phyloP scores from a whole-genome alignment of 2,329 filamentous ascomycete genomes.

The Albifimbria verrucaria region DNA sequence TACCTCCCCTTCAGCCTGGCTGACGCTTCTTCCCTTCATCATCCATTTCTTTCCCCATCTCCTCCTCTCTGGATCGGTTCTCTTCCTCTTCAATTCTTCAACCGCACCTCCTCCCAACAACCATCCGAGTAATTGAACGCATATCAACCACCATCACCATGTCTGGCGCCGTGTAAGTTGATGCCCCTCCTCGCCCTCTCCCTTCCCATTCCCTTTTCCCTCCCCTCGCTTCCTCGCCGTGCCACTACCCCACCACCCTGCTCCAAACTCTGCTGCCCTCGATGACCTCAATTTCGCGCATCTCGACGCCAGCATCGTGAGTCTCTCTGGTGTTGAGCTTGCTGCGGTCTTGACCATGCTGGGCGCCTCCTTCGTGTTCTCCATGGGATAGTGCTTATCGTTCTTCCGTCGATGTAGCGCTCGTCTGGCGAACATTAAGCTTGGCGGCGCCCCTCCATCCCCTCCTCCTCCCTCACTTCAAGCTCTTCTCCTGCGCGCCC shows the following conservation, averaged over 20 bases:
- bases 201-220: too few species aligned
- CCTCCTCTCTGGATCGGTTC: not conserved
- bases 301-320: slow-evolving; percentile 17
- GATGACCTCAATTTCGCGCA: slow-evolving; percentile 33
- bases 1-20: not conserved
- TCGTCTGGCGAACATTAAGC: slow-evolving; percentile 70
- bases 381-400: slow-evolving; percentile 26
- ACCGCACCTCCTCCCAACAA: not conserved
- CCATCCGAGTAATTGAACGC: not conserved
- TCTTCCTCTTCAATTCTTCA: not conserved
- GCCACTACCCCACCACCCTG: slow-evolving; percentile 38
- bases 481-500: slow-evolving; percentile 18
- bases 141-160: slow-evolving; percentile 38
- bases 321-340: slow-evolving; percentile 11
- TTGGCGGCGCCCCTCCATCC: slow-evolving; percentile 56
- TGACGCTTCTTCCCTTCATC: not conserved
- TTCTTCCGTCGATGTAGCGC: slow-evolving; percentile 52
- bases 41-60: slow-evolving; percentile 1
- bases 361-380: not conserved
- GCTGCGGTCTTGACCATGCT: slow-evolving; percentile 4
- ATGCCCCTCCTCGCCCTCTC: slow-evolving; percentile 16
- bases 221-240: slow-evolving; percentile 18
- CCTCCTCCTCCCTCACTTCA: slow-evolving; percentile 25
- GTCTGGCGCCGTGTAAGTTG: slow-evolving; percentile 67
- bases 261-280: slow-evolving; percentile 20